phyloP scores from a whole-genome alignment of 805 yeast species.

The Lachancea thermotolerans region DNA sequence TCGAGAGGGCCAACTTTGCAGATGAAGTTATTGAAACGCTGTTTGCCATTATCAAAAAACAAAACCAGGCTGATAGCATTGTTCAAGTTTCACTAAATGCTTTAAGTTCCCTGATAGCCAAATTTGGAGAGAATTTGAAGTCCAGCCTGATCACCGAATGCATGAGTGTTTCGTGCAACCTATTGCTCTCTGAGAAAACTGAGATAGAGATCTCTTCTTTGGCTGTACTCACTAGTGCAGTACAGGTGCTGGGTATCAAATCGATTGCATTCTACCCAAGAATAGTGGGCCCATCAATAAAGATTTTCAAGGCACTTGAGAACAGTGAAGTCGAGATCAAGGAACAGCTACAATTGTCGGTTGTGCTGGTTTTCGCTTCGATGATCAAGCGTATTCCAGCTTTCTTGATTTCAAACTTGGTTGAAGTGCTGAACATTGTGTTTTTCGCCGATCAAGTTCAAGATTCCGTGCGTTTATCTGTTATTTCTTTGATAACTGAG shows the following conservation, averaged over 20 bases:
- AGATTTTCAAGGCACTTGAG: conserved; percentile 41
- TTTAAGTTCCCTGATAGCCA: conserved; percentile 52
- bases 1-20: conserved; percentile 47
- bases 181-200: conserved; percentile 43
- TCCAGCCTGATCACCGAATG: conserved; percentile 41
- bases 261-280: conserved; percentile 79
- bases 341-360: conserved; percentile 55
- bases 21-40: conserved; percentile 45
- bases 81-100: conserved; percentile 68
- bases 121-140: conserved; percentile 50
- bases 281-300: conserved; percentile 68
- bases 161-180: conserved; percentile 45
- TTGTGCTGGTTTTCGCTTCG: conserved; percentile 64
- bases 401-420: conserved; percentile 65
- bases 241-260: conserved; percentile 76
- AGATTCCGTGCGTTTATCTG: conserved; percentile 50
- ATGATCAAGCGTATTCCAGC: conserved; percentile 79
- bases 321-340: conserved; percentile 19
- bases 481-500: conserved; percentile 54
- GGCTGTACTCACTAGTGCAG: conserved; percentile 60
- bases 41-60: conserved; percentile 32
- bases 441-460: conserved; percentile 55
- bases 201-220: conserved; percentile 70
- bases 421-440: conserved; percentile 52
- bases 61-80: conserved; percentile 35